A percentile compares a stretch with the other conserved stretches of the same genome.
Conservation (phyloP, 192 early-diverging fungal genomes). For the Thamnidium elegans region DNA sequence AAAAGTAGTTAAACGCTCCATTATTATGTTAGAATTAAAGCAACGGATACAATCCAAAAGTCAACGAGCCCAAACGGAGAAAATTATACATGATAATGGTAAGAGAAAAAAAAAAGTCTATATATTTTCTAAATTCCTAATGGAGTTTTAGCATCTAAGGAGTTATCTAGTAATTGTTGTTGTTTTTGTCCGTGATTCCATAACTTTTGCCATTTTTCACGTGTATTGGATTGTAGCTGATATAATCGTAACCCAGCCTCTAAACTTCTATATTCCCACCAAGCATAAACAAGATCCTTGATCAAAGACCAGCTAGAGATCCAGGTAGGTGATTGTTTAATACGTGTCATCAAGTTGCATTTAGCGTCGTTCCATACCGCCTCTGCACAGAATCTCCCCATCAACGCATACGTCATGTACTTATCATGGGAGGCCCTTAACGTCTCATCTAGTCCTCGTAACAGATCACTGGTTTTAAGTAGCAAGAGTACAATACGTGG, state of each 20-base stretch:
- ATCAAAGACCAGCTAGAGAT: constrained; percentile 2
- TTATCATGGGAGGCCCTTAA: constrained; percentile 26
- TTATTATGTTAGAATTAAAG: too few relatives aligned
- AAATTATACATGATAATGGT: too few relatives aligned
- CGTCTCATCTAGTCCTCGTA: constrained; percentile 67
- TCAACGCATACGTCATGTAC: constrained; percentile 33
- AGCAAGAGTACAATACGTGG: constrained; percentile 83
- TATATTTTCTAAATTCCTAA: too few relatives aligned
- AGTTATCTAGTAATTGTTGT: too few relatives aligned
- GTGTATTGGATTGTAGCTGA: neutral
- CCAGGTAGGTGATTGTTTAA: neutral
- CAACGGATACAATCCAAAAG: too few relatives aligned
- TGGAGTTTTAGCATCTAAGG: too few relatives aligned
- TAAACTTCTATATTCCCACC: constrained; percentile 12
- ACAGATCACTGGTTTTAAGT: constrained; percentile 89
- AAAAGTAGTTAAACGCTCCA: too few relatives aligned
- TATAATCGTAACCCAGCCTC: constrained; percentile 1
- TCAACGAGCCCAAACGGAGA: too few relatives aligned
- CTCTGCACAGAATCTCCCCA: constrained; percentile 35
- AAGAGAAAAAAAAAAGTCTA: too few relatives aligned
- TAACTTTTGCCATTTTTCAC: neutral
- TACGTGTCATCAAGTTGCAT: constrained; percentile 4
- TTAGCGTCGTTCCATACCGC: constrained; percentile 33
- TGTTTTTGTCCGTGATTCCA: too few relatives aligned
- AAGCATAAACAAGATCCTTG: constrained; percentile 16